Conservation (phyloP, 2,329 filamentous ascomycete species). For the Colletotrichum ledebouriae region DNA sequence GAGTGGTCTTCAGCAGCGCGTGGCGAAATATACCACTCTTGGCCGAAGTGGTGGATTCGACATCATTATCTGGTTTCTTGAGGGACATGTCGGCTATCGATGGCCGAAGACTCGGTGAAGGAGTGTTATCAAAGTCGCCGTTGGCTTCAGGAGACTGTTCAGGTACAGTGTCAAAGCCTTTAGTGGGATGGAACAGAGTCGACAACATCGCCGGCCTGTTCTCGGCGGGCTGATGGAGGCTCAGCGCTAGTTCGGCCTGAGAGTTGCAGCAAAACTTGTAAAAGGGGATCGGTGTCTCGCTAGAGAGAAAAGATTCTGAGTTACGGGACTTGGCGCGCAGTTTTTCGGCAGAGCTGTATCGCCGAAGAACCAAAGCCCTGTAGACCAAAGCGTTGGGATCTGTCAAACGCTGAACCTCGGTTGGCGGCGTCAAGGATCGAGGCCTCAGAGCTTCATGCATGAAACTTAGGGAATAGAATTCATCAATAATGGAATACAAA, state of each 20-base stretch:
- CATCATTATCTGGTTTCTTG: conserved; percentile 29
- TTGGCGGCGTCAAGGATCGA: conserved; percentile 35
- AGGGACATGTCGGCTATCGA: conserved; percentile 46
- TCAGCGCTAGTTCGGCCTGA: conserved; percentile 15
- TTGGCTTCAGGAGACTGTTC: not conserved
- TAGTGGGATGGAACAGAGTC: conserved; percentile 36
- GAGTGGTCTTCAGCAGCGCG: conserved; percentile 46
- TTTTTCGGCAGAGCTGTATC: conserved; percentile 30
- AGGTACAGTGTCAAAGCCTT: not conserved
- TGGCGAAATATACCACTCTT: conserved; percentile 42
- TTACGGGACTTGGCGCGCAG: not conserved
- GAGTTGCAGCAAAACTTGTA: conserved; percentile 9
- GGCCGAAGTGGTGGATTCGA: conserved; percentile 16
- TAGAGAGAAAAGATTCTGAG: not conserved
- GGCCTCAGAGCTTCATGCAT: conserved; percentile 21
- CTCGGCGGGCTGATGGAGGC: not conserved
- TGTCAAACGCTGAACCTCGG: conserved; percentile 32
- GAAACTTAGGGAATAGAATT: not conserved
- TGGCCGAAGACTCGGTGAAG: conserved; percentile 49
- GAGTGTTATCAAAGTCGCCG: conserved; percentile 52
- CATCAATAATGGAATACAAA: not conserved
- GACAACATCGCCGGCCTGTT: conserved; percentile 35
- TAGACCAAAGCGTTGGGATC: conserved; percentile 26
- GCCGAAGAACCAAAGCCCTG: conserved; percentile 20
- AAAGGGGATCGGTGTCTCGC: not conserved